phyloP scores from a whole-genome alignment of 345 rosid genomes.

The Punica granatum region DNA sequence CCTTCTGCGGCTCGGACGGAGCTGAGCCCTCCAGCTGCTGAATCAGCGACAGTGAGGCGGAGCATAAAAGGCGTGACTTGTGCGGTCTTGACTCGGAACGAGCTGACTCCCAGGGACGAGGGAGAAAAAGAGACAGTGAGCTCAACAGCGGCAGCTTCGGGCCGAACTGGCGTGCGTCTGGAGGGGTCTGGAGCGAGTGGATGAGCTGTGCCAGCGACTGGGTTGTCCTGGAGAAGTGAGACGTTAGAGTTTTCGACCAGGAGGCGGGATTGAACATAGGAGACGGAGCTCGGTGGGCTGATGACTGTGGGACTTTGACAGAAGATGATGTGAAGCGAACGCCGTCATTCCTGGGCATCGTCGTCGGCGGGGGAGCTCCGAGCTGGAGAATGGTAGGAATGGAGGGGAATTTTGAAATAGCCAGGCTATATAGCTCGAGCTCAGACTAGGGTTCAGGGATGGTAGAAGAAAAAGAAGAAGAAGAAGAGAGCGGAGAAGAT shows the following conservation, averaged over 20 bases:
- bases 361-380: background rate
- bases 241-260: constrained; percentile 11
- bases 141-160: constrained; percentile 11
- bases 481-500: background rate
- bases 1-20: constrained; percentile 5
- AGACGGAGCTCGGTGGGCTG: background rate
- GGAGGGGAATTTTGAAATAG: background rate
- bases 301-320: constrained; percentile 20
- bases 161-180: constrained; percentile 4
- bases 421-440: background rate
- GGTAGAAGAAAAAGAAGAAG: background rate
- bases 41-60: constrained; percentile 38
- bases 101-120: constrained; percentile 1
- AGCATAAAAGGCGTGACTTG: constrained; percentile 33
- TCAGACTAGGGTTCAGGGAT: background rate
- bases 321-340: constrained; percentile 32
- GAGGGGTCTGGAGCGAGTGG: constrained; percentile 25
- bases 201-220: constrained; percentile 23
- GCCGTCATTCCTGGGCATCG: constrained; percentile 26
- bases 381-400: background rate
- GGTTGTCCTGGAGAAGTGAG: constrained; percentile 23
- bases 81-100: background rate
- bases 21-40: constrained; percentile 13
- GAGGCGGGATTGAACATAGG: constrained; percentile 9
- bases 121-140: constrained; percentile 10